Evolutionary conservation across 176 grass and related monocot genomes (phyloP).

Genomic region (Olyra latifolia): DNA sequence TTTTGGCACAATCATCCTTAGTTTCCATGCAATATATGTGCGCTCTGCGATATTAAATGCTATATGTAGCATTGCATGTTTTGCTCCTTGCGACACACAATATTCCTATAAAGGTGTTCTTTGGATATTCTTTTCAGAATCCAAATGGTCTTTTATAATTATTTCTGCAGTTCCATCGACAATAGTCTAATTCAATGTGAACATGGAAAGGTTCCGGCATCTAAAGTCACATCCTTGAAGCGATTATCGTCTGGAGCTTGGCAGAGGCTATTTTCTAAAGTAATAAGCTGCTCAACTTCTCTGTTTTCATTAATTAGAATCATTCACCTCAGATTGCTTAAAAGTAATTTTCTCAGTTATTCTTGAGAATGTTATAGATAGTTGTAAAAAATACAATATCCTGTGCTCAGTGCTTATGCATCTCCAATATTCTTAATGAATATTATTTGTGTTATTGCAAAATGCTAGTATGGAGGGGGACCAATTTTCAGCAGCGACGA

Average conservation of each 20-base stretch:
- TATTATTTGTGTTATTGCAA: slow-evolving; percentile 24
- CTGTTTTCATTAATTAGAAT: slow-evolving; percentile 20
- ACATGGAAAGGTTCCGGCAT: slow-evolving; percentile 82
- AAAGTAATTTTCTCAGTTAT: slow-evolving; percentile 4
- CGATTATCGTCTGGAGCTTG: slow-evolving; percentile 78
- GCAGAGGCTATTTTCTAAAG: slow-evolving; percentile 72
- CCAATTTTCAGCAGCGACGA: slow-evolving; percentile 70
- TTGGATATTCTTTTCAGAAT: slow-evolving; percentile 13
- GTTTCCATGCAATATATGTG: slow-evolving; percentile 10
- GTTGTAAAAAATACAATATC: slow-evolving; percentile 8
- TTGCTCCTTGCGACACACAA: background rate
- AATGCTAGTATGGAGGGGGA: slow-evolving; percentile 80
- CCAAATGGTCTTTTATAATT: slow-evolving; percentile 11
- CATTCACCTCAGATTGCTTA: background rate
- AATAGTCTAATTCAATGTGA: slow-evolving; percentile 80
- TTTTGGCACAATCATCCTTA: background rate
- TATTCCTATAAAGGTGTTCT: background rate
- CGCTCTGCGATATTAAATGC: slow-evolving; percentile 1
- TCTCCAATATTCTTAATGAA: slow-evolving; percentile 19
- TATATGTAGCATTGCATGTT: background rate
- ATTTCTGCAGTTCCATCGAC: slow-evolving; percentile 67
- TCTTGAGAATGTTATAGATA: slow-evolving; percentile 4
- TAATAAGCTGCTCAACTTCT: slow-evolving; percentile 31
- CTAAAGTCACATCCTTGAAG: slow-evolving; percentile 85
- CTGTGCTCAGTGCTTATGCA: slow-evolving; percentile 25